Conservation (phyloP, 164 flowering plant species). For the Protea cynaroides region DNA sequence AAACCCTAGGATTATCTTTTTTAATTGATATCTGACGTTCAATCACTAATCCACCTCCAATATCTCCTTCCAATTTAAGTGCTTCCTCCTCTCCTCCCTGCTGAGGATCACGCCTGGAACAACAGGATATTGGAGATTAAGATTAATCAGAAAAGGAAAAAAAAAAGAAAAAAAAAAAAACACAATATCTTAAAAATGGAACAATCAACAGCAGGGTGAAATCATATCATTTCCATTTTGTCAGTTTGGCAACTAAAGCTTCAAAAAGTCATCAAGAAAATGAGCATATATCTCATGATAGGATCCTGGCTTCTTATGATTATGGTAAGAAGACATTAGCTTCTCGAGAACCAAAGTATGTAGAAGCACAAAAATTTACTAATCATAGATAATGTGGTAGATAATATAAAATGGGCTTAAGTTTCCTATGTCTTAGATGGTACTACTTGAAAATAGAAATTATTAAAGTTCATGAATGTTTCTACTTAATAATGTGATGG, state of each 20-base stretch:
- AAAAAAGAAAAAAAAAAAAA: too few species aligned
- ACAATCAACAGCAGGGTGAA: not conserved
- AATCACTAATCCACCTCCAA: slow-evolving; percentile 80
- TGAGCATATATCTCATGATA: too few species aligned
- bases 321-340: too few species aligned
- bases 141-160: slow-evolving; percentile 6
- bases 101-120: slow-evolving; percentile 53
- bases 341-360: too few species aligned
- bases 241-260: not conserved
- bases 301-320: too few species aligned
- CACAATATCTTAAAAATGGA: not conserved
- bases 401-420: too few species aligned
- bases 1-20: slow-evolving; percentile 38
- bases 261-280: not conserved
- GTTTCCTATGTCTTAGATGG: too few species aligned
- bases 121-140: not conserved
- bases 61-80: slow-evolving; percentile 67
- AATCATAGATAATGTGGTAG: too few species aligned
- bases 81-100: slow-evolving; percentile 72
- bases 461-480: too few species aligned
- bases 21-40: slow-evolving; percentile 46
- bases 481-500: too few species aligned
- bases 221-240: not conserved
- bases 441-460: too few species aligned
- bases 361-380: too few species aligned